Base-by-base conservation (phyloP, 139 green algal species). In the Marvania coccoides region DNA sequence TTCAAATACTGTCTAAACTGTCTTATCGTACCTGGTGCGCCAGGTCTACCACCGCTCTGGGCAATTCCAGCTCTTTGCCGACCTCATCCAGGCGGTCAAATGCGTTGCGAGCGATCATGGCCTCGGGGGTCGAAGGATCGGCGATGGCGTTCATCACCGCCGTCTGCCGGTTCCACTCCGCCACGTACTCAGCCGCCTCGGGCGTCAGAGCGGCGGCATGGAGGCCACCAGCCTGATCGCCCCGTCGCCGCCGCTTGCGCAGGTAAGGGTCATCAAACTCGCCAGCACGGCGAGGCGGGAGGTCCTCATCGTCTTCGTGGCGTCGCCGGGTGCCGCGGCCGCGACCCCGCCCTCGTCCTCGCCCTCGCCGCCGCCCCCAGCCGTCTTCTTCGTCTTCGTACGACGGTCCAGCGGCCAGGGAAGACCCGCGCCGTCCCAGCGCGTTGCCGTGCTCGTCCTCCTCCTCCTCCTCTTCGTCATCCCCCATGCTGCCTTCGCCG, bases 101-200 rank as follows among this genome's bases (percentile, higher is more conserved):
- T 2, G 82, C 85, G 19, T 82, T 78, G 59, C 74, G 61, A 4
- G 81, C 82, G 10, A 94, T 83, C 12, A 69, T 61, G 29, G 79
- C 67, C 72, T 92, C 87, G 1, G 59, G 31, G 2, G 65, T 78
- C 29, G 12, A 58, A 1, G 76, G 63, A 65, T 94, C 85, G 6
- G 62, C 58, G 9, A 88, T 80, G 45, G 71, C 65, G 29, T 66
- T 57, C 73, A 87, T 82, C 24, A 88, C 74, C 1, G 68, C 70
- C 73, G 90, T 85, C 26, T 87, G 83, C 15, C 85, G 74, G 10
- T 72, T 66, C 72, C 71, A 84, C 72, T 89, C 81, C 14, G 39
- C 26, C 48, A 59, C 57, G 35, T 76, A 45, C 3, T 54, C 61
- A 58, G 73, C 67, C 39, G 63, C 39, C 54, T 81, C 75, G 5